phyloP scores from a whole-genome alignment of 2,329 filamentous ascomycete species.

The Xylaria hypoxylon region DNA sequence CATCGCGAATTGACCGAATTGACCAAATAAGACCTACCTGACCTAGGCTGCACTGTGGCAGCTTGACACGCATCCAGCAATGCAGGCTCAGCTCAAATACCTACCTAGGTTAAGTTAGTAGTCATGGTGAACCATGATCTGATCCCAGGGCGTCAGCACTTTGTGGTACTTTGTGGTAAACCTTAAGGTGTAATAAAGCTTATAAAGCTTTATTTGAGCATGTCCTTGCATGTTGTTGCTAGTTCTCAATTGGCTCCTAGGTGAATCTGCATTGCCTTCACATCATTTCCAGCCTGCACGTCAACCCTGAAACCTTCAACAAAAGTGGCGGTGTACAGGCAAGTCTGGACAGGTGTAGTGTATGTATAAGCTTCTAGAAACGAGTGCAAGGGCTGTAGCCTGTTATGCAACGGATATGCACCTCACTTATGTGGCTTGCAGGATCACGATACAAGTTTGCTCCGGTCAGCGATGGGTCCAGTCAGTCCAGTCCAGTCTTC shows the following conservation, averaged over 20 bases:
- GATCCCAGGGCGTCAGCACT: slow-evolving; percentile 13
- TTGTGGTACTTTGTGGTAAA: no score
- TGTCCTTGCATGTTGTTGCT: slow-evolving; percentile 12
- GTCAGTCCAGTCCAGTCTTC: slow-evolving; percentile 12
- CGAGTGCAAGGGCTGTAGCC: slow-evolving; percentile 1
- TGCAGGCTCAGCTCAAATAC: slow-evolving; percentile 7
- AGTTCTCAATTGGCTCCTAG: slow-evolving; percentile 23
- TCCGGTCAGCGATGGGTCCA: slow-evolving; percentile 22
- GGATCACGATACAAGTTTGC: slow-evolving; percentile 11
- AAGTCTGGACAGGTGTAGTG: neutral
- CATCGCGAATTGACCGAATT: neutral
- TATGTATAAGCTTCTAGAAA: slow-evolving; percentile 32
- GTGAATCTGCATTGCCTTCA: slow-evolving; percentile 28
- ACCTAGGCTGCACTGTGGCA: neutral
- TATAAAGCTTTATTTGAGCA: slow-evolving; percentile 23
- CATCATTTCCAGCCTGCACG: slow-evolving; percentile 22
- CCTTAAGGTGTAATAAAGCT: slow-evolving; percentile 1
- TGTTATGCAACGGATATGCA: slow-evolving; percentile 24
- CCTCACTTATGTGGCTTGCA: slow-evolving; percentile 28
- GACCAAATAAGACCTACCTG: neutral
- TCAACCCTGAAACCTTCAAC: slow-evolving; percentile 31
- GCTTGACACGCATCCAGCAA: slow-evolving; percentile 2
- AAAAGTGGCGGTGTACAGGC: slow-evolving; percentile 35
- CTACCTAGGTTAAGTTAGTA: neutral
- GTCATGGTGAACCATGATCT: slow-evolving; percentile 15